Conservation (phyloP, 306 rosid species). For the Ammopiptanthus mongolicus region DNA sequence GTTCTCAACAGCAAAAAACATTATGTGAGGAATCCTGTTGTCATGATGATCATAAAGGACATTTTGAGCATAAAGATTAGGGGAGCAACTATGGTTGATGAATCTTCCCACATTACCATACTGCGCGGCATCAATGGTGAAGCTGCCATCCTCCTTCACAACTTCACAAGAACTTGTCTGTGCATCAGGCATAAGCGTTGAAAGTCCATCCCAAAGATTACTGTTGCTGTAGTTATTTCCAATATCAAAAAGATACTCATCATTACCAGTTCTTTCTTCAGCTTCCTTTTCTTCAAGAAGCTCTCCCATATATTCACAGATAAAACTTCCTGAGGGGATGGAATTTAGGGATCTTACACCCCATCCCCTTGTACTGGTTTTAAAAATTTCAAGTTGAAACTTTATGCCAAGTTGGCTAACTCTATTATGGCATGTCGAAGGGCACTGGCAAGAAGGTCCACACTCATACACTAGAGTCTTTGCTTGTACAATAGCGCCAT, state of each 20-base stretch:
- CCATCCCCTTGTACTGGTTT: constrained; percentile 83
- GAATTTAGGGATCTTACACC: constrained; percentile 92
- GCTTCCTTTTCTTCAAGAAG: constrained; percentile 87
- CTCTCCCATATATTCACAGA: constrained; percentile 91
- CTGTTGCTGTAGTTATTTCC: constrained; percentile 57
- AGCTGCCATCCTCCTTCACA: constrained; percentile 50
- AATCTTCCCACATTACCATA: constrained; percentile 90
- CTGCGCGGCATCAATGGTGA: constrained; percentile 79
- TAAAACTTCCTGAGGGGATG: constrained; percentile 87
- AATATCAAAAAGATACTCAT: constrained; percentile 87
- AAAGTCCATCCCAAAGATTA: constrained; percentile 72
- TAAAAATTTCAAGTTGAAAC: constrained; percentile 81
- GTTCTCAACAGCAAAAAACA: constrained; percentile 92
- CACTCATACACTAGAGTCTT: constrained; percentile 90
- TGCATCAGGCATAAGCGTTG: constrained; percentile 50
- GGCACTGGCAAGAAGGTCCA: constrained; percentile 76
- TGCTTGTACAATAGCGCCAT: constrained; percentile 80
- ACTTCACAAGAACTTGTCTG: constrained; percentile 40
- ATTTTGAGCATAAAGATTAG: constrained; percentile 92
- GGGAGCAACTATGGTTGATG: constrained; percentile 88
- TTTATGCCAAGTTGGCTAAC: constrained; percentile 77
- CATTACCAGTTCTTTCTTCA: constrained; percentile 74
- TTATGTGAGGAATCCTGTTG: constrained; percentile 82
- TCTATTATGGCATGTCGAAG: constrained; percentile 74
- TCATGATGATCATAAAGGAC: constrained; percentile 82